Evolutionary conservation across 805 yeast genomes (phyloP).

Genomic region (Wickerhamiella domercqiae): DNA sequence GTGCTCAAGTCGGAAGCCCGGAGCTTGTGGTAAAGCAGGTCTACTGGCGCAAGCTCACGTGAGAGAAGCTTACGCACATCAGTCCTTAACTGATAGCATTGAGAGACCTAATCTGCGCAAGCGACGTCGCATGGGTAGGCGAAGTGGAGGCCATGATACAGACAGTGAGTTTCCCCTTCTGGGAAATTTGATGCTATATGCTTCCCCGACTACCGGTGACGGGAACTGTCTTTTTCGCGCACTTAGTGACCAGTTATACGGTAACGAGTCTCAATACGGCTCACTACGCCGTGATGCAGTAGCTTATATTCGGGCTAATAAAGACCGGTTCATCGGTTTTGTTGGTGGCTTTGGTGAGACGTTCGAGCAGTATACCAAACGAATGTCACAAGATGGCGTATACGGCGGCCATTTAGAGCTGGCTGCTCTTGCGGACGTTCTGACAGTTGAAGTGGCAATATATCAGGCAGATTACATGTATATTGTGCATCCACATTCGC

Average conservation of each 20-base stretch:
- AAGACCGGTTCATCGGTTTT: conserved; percentile 22
- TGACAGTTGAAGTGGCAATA: conserved; percentile 23
- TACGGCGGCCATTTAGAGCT: conserved; percentile 30
- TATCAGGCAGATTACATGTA: conserved; percentile 26
- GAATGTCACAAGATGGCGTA: conserved; percentile 26
- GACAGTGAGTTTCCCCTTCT: conserved; percentile 26
- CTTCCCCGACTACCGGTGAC: conserved; percentile 27
- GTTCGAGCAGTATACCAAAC: conserved; percentile 23
- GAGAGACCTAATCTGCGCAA: no score
- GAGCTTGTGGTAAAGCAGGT: no score
- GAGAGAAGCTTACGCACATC: no score
- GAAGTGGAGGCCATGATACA: no score
- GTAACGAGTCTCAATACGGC: conserved; percentile 22
- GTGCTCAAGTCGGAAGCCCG: no score
- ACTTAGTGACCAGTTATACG: conserved; percentile 27
- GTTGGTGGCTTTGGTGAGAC: conserved; percentile 23
- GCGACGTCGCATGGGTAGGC: no score
- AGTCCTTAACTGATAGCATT: no score
- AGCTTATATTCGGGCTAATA: conserved; percentile 20
- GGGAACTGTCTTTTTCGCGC: conserved; percentile 32
- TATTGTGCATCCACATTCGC: conserved; percentile 19
- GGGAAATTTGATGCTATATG: conserved; percentile 23
- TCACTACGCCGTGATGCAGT: conserved; percentile 23
- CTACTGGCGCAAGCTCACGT: no score
- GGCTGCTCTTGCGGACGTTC: conserved; percentile 27